A percentile compares a stretch with the other conserved stretches of the same genome.
Evolutionary conservation across 2,329 filamentous ascomycete species (phyloP).

Genomic region (Tolypocladium paradoxum): DNA sequence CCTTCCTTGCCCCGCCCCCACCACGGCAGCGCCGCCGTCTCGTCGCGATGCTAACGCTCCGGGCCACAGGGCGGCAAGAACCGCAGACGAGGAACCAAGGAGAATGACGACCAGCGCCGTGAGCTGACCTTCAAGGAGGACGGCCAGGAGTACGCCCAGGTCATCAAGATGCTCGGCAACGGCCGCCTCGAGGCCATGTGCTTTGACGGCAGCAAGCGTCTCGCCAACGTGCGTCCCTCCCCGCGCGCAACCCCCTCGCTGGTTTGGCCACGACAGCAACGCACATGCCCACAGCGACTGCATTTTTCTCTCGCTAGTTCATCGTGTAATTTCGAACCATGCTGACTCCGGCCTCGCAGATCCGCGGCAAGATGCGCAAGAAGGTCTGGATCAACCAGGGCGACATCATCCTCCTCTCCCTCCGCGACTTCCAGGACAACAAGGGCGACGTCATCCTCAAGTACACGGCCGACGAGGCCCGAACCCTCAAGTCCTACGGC

Average conservation of each 20-base stretch:
- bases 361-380: constrained; percentile 92
- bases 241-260: neutral
- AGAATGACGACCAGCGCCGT: constrained; percentile 98
- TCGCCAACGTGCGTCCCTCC: constrained; percentile 25
- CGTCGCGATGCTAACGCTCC: constrained; percentile 4
- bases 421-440: constrained; percentile 88
- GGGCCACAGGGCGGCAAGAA: constrained; percentile 83
- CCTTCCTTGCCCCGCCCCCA: constrained; percentile 18
- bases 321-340: too few species aligned
- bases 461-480: constrained; percentile 91
- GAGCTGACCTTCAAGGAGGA: constrained; percentile 99
- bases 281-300: neutral
- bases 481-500: constrained; percentile 91
- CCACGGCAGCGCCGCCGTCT: constrained; percentile 3
- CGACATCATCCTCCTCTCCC: constrained; percentile 80
- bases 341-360: constrained; percentile 13
- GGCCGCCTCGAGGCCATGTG: constrained; percentile 85
- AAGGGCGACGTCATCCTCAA: constrained; percentile 97
- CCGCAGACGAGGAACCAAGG: constrained; percentile 95
- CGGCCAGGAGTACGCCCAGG: constrained; percentile 56
- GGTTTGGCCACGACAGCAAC: neutral
- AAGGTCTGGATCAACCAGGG: constrained; percentile 99
- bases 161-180: constrained; percentile 89
- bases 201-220: constrained; percentile 65
- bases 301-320: neutral